These are phyloP conservation scores for Oenanthe javanica DNA, from an alignment of 140 eudicot species.

Conservation along the genomic window DNA sequence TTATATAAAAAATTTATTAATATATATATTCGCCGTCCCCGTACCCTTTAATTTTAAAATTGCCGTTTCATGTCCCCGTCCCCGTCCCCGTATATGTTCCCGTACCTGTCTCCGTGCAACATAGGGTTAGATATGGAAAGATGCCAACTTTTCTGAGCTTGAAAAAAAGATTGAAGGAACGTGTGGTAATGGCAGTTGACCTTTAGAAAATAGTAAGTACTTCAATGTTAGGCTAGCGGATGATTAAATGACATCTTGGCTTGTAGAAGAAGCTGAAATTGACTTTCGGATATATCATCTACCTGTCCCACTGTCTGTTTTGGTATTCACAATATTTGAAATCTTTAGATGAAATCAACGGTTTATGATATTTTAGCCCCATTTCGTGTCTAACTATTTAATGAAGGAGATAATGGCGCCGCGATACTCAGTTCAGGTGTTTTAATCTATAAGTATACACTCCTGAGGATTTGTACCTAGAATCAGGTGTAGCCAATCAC, in stretches of 20 bases:
- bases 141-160: slow-evolving; percentile 12
- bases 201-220: neutral
- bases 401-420: neutral
- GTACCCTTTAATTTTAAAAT: too few relatives aligned
- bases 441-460: neutral
- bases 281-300: neutral
- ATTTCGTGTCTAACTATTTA: neutral
- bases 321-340: neutral
- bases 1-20: too few relatives aligned
- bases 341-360: neutral
- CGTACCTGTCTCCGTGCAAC: too few relatives aligned
- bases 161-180: slow-evolving; percentile 69
- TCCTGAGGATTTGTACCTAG: neutral
- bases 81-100: too few relatives aligned
- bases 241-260: neutral
- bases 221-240: neutral
- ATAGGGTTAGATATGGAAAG: neutral
- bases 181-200: neutral
- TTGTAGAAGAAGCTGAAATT: neutral
- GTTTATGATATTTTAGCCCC: neutral
- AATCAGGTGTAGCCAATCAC: neutral
- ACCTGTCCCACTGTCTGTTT: neutral
- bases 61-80: too few relatives aligned
- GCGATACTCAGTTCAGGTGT: neutral
- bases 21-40: too few relatives aligned